Evolutionary conservation across 164 flowering plant species (phyloP).

Genomic region (Dillenia suffruticosa): DNA sequence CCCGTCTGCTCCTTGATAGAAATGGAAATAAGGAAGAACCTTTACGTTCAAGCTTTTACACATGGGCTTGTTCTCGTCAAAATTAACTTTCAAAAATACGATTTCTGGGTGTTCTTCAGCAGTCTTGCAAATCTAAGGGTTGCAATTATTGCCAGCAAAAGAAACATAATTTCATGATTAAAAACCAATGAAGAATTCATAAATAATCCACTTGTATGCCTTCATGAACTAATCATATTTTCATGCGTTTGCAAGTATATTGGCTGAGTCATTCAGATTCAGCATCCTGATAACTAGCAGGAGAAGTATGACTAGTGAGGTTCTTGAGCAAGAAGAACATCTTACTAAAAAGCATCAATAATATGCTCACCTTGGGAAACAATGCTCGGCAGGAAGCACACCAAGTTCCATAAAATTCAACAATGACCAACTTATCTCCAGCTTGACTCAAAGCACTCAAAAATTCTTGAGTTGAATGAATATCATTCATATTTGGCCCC

Average conservation of each 20-base stretch:
- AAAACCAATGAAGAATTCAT: too few species aligned
- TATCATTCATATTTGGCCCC: slow-evolving; percentile 91
- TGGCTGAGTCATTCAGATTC: too few species aligned
- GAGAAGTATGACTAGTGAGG: too few species aligned
- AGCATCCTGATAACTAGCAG: too few species aligned
- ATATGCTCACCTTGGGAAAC: slow-evolving; percentile 74
- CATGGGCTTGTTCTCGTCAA: slow-evolving; percentile 58
- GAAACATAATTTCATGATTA: too few species aligned
- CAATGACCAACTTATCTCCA: slow-evolving; percentile 87
- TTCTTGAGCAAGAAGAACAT: too few species aligned
- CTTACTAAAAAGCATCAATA: too few species aligned
- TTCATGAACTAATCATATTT: too few species aligned
- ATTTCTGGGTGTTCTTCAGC: slow-evolving; percentile 47
- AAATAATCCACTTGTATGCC: too few species aligned
- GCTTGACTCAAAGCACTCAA: slow-evolving; percentile 78
- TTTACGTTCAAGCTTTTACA: slow-evolving; percentile 51
- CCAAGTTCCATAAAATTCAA: slow-evolving; percentile 98
- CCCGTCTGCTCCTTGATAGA: slow-evolving; percentile 63
- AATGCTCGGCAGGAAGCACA: slow-evolving; percentile 95
- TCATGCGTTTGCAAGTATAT: too few species aligned
- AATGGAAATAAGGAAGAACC: slow-evolving; percentile 63
- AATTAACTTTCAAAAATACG: slow-evolving; percentile 50
- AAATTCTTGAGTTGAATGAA: slow-evolving; percentile 91
- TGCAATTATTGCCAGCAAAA: too few species aligned
- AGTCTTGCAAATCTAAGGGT: slow-evolving; percentile 27